Evolutionary conservation across 176 grass and related monocot species (phyloP), one percentile per base, ranked within the genome.

Genomic region (Avena atlantica): DNA sequence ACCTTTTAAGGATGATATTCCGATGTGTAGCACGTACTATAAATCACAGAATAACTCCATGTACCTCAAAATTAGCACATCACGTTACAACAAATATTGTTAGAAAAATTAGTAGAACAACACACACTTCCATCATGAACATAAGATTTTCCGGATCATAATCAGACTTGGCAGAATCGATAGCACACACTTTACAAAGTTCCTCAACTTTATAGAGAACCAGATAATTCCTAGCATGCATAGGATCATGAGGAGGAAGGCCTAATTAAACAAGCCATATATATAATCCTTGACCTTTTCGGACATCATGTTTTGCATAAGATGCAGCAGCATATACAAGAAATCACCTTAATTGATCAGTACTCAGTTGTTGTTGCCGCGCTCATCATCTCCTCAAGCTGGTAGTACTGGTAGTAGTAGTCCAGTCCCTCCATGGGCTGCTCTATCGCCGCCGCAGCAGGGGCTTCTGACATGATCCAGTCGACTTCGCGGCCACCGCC

Each of bases 291-390:
- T 87, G 9, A 47, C 8, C 55, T 5, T 53, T 67, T 73, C 58
- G 82, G 21, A 55, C 55, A 12, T 19, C 47, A 47, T 70, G 10
- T 52, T 83, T 65, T 44, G 36, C 86, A 63, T 52, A 51, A 55
- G 50, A 86, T 53, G 70, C 23, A 31, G 23, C 48, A 52, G 14
- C 73, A 76, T 55, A 62, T 40, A 76, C 81, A 92, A 89, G 80
- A 88, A 88, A 85, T 88, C 89, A 92, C 88, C 88, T 90, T 71
- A 71, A 36, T 34, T 59, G 64, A 53, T 76, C 59, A 60, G 9
- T 78, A 64, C 24, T 81, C 78, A 56, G 65, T 31, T 53, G 45
- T 84, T 83, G 74, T 85, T 76, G 86, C 70, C 19, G 74, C 62
- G 29, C 82, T 62, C 79, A 60, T 76, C 77, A 81, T 72, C 72